Evolutionary conservation across 1,284 basidiomycete genomes (phyloP).

Genomic region (Pseudozyma pruni): DNA sequence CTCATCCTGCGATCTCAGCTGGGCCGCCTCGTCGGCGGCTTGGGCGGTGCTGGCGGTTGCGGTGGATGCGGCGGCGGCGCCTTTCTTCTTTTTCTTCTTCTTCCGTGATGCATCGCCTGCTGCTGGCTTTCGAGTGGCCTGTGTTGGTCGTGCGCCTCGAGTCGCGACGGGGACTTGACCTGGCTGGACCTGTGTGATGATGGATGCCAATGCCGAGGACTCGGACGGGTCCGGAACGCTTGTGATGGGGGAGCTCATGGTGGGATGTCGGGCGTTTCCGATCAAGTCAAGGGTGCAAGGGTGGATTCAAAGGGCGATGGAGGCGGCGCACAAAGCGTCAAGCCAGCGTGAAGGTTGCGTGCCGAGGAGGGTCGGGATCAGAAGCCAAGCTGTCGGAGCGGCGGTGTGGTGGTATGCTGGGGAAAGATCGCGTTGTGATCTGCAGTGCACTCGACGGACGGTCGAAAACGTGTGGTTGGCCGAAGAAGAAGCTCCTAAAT

Average conservation of each 20-base stretch:
- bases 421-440: too few species aligned
- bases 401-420: too few species aligned
- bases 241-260: constrained; percentile 50
- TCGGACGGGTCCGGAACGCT: constrained; percentile 54
- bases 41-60: constrained; percentile 5
- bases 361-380: too few species aligned
- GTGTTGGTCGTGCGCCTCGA: constrained; percentile 30
- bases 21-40: constrained; percentile 17
- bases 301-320: not conserved
- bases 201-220: constrained; percentile 40
- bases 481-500: too few species aligned
- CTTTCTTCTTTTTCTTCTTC: constrained; percentile 48
- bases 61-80: constrained; percentile 1
- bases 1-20: constrained; percentile 30
- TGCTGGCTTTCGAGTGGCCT: constrained; percentile 20
- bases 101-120: constrained; percentile 14
- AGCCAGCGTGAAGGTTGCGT: too few species aligned
- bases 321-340: too few species aligned
- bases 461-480: too few species aligned
- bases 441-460: too few species aligned
- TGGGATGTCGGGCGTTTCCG: not conserved
- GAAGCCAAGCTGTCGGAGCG: too few species aligned
- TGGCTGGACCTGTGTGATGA: constrained; percentile 60
- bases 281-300: not conserved
- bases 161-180: constrained; percentile 27